These are phyloP conservation scores for Vitis labrusca DNA, from an alignment of 164 flowering plant species.

Conservation along the genomic window DNA sequence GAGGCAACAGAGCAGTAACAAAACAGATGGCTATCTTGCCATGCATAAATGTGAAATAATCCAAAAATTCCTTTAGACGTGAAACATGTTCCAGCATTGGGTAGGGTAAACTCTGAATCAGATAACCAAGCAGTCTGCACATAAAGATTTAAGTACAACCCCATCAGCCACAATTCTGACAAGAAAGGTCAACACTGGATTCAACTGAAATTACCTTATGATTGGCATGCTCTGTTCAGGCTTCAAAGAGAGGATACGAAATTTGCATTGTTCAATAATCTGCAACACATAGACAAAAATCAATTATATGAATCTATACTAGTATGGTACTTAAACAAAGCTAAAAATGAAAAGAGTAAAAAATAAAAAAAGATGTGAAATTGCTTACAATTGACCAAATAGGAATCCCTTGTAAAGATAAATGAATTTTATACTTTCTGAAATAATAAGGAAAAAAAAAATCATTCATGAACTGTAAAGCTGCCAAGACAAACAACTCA, in stretches of 20 bases:
- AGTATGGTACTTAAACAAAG: too few relatives aligned
- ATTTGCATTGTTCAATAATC: constrained; percentile 89
- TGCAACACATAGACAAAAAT: constrained; percentile 18
- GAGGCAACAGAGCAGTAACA: constrained; percentile 62
- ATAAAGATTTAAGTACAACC: not conserved
- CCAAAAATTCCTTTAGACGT: constrained; percentile 77
- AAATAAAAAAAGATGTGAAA: too few relatives aligned
- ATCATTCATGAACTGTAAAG: not conserved
- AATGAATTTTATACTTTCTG: too few relatives aligned
- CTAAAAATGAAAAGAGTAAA: too few relatives aligned
- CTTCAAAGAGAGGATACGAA: constrained; percentile 72
- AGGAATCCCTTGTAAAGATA: too few relatives aligned
- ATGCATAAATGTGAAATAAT: constrained; percentile 78
- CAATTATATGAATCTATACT: not conserved
- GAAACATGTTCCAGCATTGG: constrained; percentile 69
- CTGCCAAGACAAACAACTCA: not conserved
- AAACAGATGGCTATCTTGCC: constrained; percentile 48
- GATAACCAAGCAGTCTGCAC: constrained; percentile 58
- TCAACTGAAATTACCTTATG: constrained; percentile 44
- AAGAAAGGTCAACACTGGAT: not conserved
- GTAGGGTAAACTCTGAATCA: constrained; percentile 58
- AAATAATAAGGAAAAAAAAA: not conserved
- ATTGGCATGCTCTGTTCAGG: constrained; percentile 60
- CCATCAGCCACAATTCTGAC: too few relatives aligned
- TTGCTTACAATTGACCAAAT: too few relatives aligned